phyloP scores from a whole-genome alignment of 106 monocot species.

The Dioscorea dumetorum region DNA sequence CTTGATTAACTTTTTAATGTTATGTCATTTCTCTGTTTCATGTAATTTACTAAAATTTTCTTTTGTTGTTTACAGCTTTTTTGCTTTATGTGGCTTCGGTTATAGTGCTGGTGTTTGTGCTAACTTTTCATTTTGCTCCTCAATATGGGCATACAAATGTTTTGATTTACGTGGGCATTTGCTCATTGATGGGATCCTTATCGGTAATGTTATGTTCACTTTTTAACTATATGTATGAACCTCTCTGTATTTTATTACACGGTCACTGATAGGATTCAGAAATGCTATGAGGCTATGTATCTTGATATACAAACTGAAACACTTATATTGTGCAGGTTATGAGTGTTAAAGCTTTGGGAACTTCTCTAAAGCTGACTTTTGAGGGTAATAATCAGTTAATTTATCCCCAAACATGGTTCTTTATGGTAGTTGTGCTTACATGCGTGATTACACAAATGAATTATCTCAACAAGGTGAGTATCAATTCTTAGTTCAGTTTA shows the following conservation, averaged over 20 bases:
- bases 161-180: conserved; percentile 60
- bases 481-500: neutral
- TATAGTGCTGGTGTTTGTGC: conserved; percentile 50
- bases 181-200: conserved; percentile 82
- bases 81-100: conserved; percentile 72
- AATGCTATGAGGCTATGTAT: neutral
- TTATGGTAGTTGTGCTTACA: conserved; percentile 47
- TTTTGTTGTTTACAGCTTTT: conserved; percentile 49
- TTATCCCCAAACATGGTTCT: conserved; percentile 75
- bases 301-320: neutral
- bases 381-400: conserved; percentile 59
- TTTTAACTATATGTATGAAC: neutral
- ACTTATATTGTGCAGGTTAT: conserved; percentile 40
- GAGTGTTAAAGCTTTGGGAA: conserved; percentile 79
- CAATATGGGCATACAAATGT: conserved; percentile 68
- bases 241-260: neutral
- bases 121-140: conserved; percentile 68
- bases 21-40: neutral
- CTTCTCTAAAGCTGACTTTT: conserved; percentile 63
- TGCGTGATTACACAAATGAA: conserved; percentile 77
- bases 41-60: neutral
- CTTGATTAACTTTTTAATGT: neutral
- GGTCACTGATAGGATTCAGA: neutral
- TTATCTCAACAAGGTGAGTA: conserved; percentile 69
- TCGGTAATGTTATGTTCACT: conserved; percentile 35